Base-by-base conservation (phyloP, 805 yeast genomes). In the Wickerhamomyces sydowiorum region DNA sequence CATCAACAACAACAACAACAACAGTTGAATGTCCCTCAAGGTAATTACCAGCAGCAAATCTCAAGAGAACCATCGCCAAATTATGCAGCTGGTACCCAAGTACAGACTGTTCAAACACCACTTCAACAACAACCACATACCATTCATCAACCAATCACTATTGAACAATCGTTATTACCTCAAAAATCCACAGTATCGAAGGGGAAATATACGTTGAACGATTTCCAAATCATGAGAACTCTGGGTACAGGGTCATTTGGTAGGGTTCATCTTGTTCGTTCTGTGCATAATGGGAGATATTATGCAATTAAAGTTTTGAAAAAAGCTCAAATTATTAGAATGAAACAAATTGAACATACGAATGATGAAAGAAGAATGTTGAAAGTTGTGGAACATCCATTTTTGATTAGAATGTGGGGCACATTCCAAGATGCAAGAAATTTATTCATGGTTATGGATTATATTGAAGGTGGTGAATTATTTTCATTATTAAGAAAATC, bases 231-330 rank as follows among this genome's bases (percentile, higher is more conserved):
- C 45, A 73, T 85, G 72, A 75, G 96, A 51, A 90, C 97, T 7
- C 69, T 90, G 44, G 97, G 97, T 2, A 90, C 97, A 0, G 97
- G 97, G 2, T 89, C 96, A 3, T 90, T 90, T 67, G 97, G 97
- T 20, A 73, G 97, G 47, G 97, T 90, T 35, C 97, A 90, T 64
- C 67, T 90, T 43, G 95, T 87, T 5, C 71, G 93, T 32, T 80
- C 90, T 4, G 86, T 86, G 27, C 96, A 90, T 65, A 90, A 90
- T 64, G 89, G 93, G 20, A 74, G 96, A 32, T 90, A 76, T 61
- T 90, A 90, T 59, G 97, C 97, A n/a, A 80, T 90, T 66, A 90
- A 90, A 60, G 95, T 86, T 21, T 74, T 90, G 52, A 83, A 86
- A 58, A 90, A 90, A 62, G 80, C 80, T 14, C 89, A 87, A 57